phyloP scores from a whole-genome alignment of 1,284 basidiomycete genomes.

The Prillingera fragicola region DNA sequence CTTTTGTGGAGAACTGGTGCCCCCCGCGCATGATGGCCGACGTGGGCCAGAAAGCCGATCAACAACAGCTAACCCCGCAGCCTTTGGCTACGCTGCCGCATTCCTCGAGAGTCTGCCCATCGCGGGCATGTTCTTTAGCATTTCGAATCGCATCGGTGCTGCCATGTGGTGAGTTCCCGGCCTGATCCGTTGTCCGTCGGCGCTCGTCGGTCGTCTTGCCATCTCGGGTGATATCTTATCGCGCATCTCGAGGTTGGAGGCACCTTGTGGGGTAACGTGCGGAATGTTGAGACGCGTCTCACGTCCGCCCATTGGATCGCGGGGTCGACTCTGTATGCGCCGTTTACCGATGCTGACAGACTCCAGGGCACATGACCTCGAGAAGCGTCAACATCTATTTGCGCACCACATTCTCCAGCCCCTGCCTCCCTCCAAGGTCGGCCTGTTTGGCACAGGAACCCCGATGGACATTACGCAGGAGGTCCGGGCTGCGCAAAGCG shows the following conservation, averaged over 20 bases:
- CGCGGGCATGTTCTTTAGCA: conserved; percentile 67
- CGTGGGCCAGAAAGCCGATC: neutral
- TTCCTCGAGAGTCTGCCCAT: conserved; percentile 72
- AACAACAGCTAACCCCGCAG: conserved; percentile 49
- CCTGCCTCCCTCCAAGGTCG: conserved; percentile 34
- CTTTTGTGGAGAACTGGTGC: neutral
- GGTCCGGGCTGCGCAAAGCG: conserved; percentile 30
- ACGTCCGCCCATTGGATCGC: no score
- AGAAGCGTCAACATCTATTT: conserved; percentile 70
- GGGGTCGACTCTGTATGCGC: no score
- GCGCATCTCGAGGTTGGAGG: no score
- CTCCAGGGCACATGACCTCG: conserved; percentile 54
- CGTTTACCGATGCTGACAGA: conserved; percentile 8
- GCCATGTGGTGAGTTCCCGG: conserved; percentile 75
- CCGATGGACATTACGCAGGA: conserved; percentile 31
- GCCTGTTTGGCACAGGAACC: conserved; percentile 39
- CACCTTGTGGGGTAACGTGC: no score
- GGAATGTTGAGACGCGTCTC: no score
- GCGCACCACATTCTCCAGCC: conserved; percentile 41
- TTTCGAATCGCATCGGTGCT: conserved; percentile 79
- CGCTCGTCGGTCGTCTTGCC: no score
- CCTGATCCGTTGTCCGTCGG: no score
- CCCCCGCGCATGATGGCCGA: neutral
- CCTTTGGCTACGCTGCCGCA: conserved; percentile 73
- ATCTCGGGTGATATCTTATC: no score